phyloP scores from a whole-genome alignment of 192 early-diverging fungal species.

The Allomyces arbusculus region DNA sequence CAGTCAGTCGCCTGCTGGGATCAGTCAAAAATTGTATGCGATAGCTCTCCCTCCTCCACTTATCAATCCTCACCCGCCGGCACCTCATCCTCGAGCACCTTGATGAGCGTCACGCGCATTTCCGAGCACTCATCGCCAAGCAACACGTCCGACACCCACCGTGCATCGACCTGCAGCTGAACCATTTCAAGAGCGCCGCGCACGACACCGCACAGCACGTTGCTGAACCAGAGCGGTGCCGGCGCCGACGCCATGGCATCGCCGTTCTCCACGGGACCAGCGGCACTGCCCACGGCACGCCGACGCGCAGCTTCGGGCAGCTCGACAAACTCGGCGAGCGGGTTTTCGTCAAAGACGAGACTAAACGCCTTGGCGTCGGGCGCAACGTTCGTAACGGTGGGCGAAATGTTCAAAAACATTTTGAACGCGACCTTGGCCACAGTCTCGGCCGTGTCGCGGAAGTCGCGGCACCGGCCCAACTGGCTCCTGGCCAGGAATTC shows the following conservation, averaged over 20 bases:
- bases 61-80: slow-evolving; percentile 64
- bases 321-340: slow-evolving; percentile 92
- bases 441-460: slow-evolving; percentile 79
- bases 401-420: slow-evolving; percentile 81
- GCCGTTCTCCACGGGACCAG: slow-evolving; percentile 20
- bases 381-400: slow-evolving; percentile 60
- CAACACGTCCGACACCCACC: slow-evolving; percentile 65
- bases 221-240: slow-evolving; percentile 81
- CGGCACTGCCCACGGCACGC: slow-evolving; percentile 19
- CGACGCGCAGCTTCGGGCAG: slow-evolving; percentile 51
- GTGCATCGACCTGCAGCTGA: slow-evolving; percentile 73
- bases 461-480: slow-evolving; percentile 63
- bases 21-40: too few species aligned
- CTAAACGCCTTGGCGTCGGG: slow-evolving; percentile 75
- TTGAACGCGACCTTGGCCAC: slow-evolving; percentile 96
- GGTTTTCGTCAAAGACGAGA: slow-evolving; percentile 87
- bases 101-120: slow-evolving; percentile 72
- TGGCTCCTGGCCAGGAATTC: slow-evolving; percentile 75
- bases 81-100: slow-evolving; percentile 85
- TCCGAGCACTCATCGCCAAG: slow-evolving; percentile 77
- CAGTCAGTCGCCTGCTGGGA: too few species aligned
- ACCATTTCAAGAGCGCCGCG: slow-evolving; percentile 93
- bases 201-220: slow-evolving; percentile 82
- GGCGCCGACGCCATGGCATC: too few species aligned
- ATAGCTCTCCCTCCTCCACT: too few species aligned